Base-by-base conservation (phyloP, 768 basidiomycete species). In the Calocybe cyanea region DNA sequence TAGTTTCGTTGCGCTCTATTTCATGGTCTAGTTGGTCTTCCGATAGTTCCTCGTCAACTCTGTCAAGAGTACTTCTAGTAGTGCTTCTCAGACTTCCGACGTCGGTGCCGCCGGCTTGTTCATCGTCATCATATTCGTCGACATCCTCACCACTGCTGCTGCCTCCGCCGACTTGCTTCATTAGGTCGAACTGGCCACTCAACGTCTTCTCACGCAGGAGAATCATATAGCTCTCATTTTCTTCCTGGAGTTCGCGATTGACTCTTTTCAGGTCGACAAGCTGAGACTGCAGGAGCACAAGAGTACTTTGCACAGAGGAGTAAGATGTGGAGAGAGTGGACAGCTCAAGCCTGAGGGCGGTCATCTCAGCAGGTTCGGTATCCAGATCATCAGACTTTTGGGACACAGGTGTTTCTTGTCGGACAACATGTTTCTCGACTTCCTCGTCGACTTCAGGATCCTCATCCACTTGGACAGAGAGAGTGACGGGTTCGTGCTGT, bases 151-250 rank as follows among this genome's bases (percentile, higher is more conserved):
- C 63, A 11, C 50, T 48, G 36, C 59, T 63, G 20, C 50, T 63
- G n/a, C 64, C 66, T 35, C 69, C 76, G 33, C 78, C 80, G 25
- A 86, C 82, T 63, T 84, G 80, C 55, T 73, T 81, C 61, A 83
- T 70, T 51, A 89, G 68, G 61, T 91, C 85, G 61, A 87, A 90
- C 56, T 89, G 87, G 3, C 95, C 95, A 53, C 76, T 92, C 35
- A 98, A 65, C 0, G 96, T 97, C 70, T 80, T 85, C 68, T 98
- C 94, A 50, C 90, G 75, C 19, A 98, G 69, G 31, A 99, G 76
- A 51, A 94, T 90, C 78, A 95, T 92, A 69, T 92, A 99, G 40
- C 89, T 89, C 66, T 96, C 93, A 63, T 97, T 99, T 56, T 98
- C 94, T 64, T 98, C 93, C 65, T 93, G 91, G 32, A 92, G 64